Conservation (phyloP, 108 stramenopile genomes). For the Nitzschia inconspicua region DNA sequence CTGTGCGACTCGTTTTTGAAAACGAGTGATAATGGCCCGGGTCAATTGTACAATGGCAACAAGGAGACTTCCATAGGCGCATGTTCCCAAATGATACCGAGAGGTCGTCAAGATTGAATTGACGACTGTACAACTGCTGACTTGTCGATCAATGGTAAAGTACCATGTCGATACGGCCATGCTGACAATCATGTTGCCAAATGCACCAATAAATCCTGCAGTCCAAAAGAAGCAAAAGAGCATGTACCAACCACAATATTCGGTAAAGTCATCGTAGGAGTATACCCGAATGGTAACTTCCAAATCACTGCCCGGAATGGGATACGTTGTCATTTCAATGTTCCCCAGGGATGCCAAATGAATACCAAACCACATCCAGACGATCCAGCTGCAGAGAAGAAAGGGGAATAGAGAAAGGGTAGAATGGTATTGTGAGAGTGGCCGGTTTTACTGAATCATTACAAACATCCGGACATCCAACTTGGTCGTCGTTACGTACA, state of each 20-base stretch:
- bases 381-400: too few relatives aligned
- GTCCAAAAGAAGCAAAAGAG: conserved; percentile 94
- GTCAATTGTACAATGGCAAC: conserved; percentile 89
- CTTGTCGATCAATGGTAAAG: conserved; percentile 66
- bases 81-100: conserved; percentile 89
- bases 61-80: conserved; percentile 91
- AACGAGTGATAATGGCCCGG: conserved; percentile 77
- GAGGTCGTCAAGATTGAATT: conserved; percentile 47
- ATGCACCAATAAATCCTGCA: conserved; percentile 85
- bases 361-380: conserved; percentile 57
- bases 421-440: too few relatives aligned
- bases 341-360: conserved; percentile 80
- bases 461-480: too few relatives aligned
- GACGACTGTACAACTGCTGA: conserved; percentile 69
- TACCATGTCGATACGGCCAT: conserved; percentile 80
- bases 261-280: conserved; percentile 47
- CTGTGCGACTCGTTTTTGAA: conserved; percentile 84
- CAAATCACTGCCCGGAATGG: neutral
- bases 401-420: too few relatives aligned
- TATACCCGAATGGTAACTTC: conserved; percentile 37
- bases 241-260: conserved; percentile 70
- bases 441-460: too few relatives aligned
- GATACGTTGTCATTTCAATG: conserved; percentile 20
- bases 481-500: too few relatives aligned
- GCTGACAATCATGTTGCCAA: conserved; percentile 89